These are phyloP conservation scores for Exophiala xenobiotica DNA, from an alignment of 2,329 filamentous ascomycete genomes.

Conservation along the genomic window DNA sequence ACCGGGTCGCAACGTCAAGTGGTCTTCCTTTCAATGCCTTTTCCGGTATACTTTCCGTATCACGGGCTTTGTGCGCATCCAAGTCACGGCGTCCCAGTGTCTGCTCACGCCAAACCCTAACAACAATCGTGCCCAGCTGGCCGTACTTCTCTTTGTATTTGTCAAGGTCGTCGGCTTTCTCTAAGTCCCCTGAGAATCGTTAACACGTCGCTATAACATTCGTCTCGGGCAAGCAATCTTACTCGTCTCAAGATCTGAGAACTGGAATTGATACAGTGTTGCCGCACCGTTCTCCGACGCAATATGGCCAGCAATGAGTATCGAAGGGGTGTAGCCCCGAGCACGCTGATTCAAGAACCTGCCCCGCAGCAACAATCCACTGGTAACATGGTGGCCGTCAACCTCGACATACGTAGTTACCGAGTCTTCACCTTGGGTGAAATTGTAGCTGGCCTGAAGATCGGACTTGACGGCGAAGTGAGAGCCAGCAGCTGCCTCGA, in stretches of 20 bases:
- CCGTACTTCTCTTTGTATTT: slow-evolving; percentile 7
- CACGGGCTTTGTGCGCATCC: not conserved
- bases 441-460: not conserved
- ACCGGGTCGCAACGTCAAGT: slow-evolving; percentile 30
- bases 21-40: slow-evolving; percentile 30
- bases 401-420: slow-evolving; percentile 29
- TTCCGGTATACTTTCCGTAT: slow-evolving; percentile 26
- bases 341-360: too few relatives aligned
- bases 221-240: not conserved
- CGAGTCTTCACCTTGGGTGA: slow-evolving; percentile 20
- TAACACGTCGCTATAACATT: not conserved
- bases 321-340: too few relatives aligned
- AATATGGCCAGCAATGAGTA: slow-evolving; percentile 18
- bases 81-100: not conserved
- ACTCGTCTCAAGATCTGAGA: slow-evolving; percentile 12
- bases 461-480: slow-evolving; percentile 17
- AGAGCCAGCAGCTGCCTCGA: slow-evolving; percentile 13
- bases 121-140: slow-evolving; percentile 8
- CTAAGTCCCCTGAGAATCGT: slow-evolving; percentile 5
- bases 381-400: slow-evolving; percentile 5
- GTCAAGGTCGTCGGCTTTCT: not conserved
- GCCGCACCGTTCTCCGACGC: not conserved
- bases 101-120: slow-evolving; percentile 15
- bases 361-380: too few relatives aligned
- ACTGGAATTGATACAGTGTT: slow-evolving; percentile 27